Evolutionary conservation across 352 stramenopile genomes (phyloP).

Genomic region (Pythium phragmiticola): DNA sequence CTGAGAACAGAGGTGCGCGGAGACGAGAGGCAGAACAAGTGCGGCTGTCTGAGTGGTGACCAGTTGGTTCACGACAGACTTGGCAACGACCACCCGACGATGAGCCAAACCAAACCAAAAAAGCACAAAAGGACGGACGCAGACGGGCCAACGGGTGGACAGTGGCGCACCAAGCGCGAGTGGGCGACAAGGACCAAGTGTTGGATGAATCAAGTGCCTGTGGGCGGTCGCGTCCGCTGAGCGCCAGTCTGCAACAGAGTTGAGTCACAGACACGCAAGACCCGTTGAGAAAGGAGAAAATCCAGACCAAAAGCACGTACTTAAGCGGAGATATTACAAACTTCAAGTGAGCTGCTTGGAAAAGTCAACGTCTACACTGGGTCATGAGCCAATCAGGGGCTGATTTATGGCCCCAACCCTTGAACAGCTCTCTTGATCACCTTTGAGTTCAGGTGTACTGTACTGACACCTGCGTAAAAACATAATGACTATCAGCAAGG

Average conservation of each 20-base stretch:
- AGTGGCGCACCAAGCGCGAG: constrained; percentile 12
- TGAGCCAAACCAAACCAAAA: constrained; percentile 2
- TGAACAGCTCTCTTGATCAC: constrained; percentile 10
- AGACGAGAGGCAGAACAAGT: neutral
- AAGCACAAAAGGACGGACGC: neutral
- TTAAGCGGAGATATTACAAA: constrained; percentile 27
- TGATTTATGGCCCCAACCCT: constrained; percentile 12
- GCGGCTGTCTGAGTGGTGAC: neutral
- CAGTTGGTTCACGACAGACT: constrained; percentile 21
- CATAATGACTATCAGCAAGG: constrained; percentile 15
- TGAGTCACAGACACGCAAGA: constrained; percentile 18
- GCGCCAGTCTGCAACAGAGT: neutral
- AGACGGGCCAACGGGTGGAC: constrained; percentile 17
- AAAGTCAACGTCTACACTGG: constrained; percentile 20
- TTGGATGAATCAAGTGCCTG: constrained; percentile 27
- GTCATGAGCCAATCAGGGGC: constrained; percentile 20
- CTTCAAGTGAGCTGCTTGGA: constrained; percentile 31
- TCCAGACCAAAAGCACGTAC: constrained; percentile 15
- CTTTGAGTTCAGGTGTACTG: neutral
- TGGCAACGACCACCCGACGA: constrained; percentile 6
- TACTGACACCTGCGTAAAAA: neutral
- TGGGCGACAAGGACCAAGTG: constrained; percentile 17
- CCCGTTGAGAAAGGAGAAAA: constrained; percentile 11
- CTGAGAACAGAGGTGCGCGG: constrained; percentile 10
- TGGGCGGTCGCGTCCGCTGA: constrained; percentile 20